Base-by-base conservation (phyloP, 2,329 filamentous ascomycete genomes). In the Colletotrichum sojae region DNA sequence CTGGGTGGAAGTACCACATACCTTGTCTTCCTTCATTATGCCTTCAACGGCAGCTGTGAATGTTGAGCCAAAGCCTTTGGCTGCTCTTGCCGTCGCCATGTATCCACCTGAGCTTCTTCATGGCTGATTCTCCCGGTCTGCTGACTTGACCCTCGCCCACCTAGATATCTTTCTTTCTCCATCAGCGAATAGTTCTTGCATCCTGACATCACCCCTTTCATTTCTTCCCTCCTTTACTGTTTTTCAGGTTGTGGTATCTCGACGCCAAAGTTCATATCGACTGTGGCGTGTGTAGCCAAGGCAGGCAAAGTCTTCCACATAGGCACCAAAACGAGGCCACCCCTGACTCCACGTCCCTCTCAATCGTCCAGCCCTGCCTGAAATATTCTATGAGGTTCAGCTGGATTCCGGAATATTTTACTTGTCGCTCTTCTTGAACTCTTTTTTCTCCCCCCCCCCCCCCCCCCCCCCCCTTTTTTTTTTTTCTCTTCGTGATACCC, bases 41-140 rank as follows among this genome's bases (percentile, higher is more conserved):
- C 45, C 45, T n/a, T 18, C 18, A 16, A n/a, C 10, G 16, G 16
- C 15, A 20, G 49, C 20, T 13, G 15, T 27, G 18, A 31, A 63
- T 43, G 18, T 53, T 53, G 27, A 39, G 46, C 48, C 18, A 8
- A n/a, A 52, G 59, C 48, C 18, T 65, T 6, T 20, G 31, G n/a
- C 40, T 46, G 61, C 25, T 27, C 57, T 52, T 25, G n/a, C 36
- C 22, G 16, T 18, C 36, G 40, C 18, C 27, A 18, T 27, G n/a
- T 25, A 15, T 48, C 15, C 27, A 40, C 40, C 49, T 36, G 39
- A 67, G n/a, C 51, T 62, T 66, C 48, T 18, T 55, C 48, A 51
- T 60, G 66, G 36, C 43, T 43, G 43, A 65, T n/a, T 51, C 13
- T n/a, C 31, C 31, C 15, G 22, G 40, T 20, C 43, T 66, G 10